Base-by-base conservation (phyloP, 202 grass and related monocot species). In the Bolboschoenoplectus hybrid region DNA sequence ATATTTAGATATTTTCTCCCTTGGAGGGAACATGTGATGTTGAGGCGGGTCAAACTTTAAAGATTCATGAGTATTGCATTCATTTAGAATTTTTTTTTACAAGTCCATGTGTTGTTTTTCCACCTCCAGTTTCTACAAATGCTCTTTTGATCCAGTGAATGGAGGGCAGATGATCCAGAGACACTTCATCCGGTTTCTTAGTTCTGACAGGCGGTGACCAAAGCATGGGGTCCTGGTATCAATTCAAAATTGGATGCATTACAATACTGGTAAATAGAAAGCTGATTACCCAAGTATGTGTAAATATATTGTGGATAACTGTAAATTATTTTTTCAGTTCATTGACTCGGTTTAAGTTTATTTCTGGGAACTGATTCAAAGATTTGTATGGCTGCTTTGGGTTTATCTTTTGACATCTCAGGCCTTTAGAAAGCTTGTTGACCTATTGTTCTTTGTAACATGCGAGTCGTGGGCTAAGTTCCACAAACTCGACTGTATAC, bases 61-160 rank as follows among this genome's bases (percentile, higher is more conserved):
- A 55, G 76, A 85, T 71, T 66, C 56, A 70, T 20, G 53, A 8
- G 40, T 47, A 46, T 45, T 38, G 34, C 62, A 65, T 88, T 84
- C 13, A 45, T 69, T 79, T 66, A 11, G 3, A 62, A 63, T n/a
- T 85, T 45, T 81, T 64, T 41, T 47, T 51, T 73, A 81, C n/a
- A n/a, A 87, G 50, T 5, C 17, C 6, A 56, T 55, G 1, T 11
- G 52, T 0, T 16, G 56, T 58, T 85, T 36, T 87, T 84, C 62
- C 71, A 14, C 40, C 41, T 83, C 26, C 67, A 97, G 91, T 86
- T 97, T 97, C 76, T 91, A 89, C 40, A 90, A 76, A 67, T 94
- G 85, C 91, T 89, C 85, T 62, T 97, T 97, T 81, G 88, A 97
- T 74, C 85, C 83, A 7, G 87, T 88, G 67, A 92, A 89, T n/a